Evolutionary conservation across 2,329 filamentous ascomycete genomes (phyloP).

Genomic region (Elsinoe australis): DNA sequence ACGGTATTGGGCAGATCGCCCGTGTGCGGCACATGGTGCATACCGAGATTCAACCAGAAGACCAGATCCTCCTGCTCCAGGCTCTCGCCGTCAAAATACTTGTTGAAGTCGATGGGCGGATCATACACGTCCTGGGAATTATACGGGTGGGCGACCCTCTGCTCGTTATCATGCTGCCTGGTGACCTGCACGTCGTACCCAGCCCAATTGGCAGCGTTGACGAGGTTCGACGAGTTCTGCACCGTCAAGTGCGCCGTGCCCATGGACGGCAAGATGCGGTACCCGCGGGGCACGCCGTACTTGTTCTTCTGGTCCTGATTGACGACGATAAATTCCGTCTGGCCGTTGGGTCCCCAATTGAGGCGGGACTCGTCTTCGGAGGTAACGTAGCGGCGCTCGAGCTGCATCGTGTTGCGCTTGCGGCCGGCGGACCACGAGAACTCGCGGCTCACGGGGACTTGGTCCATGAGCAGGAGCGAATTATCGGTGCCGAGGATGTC

Average conservation of each 20-base stretch:
- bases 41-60: constrained; percentile 49
- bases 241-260: constrained; percentile 26
- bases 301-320: constrained; percentile 45
- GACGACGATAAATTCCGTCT: constrained; percentile 44
- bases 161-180: constrained; percentile 42
- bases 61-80: constrained; percentile 43
- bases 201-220: constrained; percentile 30
- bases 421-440: constrained; percentile 47
- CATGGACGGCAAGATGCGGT: constrained; percentile 39
- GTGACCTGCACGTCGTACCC: constrained; percentile 37
- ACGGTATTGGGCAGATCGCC: constrained; percentile 49
- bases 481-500: constrained; percentile 46
- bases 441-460: constrained; percentile 26
- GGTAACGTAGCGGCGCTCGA: constrained; percentile 37
- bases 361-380: constrained; percentile 34
- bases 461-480: constrained; percentile 31
- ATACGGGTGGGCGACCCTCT: constrained; percentile 31
- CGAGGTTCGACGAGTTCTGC: constrained; percentile 24
- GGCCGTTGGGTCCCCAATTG: constrained; percentile 43
- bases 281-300: constrained; percentile 48
- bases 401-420: constrained; percentile 46
- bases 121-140: constrained; percentile 34
- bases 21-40: constrained; percentile 52
- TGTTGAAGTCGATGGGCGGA: constrained; percentile 39
- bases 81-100: constrained; percentile 39